These are phyloP conservation scores for Harringtonia aguacate DNA, from an alignment of 2,329 filamentous ascomycete species.

Conservation along the genomic window DNA sequence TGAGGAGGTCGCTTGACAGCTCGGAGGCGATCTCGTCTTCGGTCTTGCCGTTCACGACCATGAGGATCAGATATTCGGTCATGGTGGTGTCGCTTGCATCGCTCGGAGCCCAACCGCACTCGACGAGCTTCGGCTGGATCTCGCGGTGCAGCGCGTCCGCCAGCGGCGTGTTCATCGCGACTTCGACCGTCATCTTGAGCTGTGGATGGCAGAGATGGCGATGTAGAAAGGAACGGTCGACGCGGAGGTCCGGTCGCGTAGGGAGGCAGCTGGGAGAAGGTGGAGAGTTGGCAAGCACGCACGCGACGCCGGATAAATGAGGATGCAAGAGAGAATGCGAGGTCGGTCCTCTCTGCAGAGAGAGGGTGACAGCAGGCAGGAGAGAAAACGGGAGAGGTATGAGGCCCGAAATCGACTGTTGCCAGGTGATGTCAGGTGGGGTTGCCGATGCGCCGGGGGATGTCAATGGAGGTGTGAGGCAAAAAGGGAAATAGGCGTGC, in stretches of 20 bases:
- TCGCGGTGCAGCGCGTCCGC: conserved; percentile 72
- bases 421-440: too few relatives aligned
- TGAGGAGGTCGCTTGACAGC: conserved; percentile 77
- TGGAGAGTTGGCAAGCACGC: neutral
- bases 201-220: too few relatives aligned
- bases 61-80: conserved; percentile 92
- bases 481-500: neutral
- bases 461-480: too few relatives aligned
- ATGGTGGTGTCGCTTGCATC: conserved; percentile 70
- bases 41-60: conserved; percentile 92
- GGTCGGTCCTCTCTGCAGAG: neutral
- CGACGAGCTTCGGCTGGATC: conserved; percentile 83
- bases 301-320: neutral
- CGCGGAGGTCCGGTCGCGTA: too few relatives aligned
- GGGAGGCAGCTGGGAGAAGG: too few relatives aligned
- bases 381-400: neutral
- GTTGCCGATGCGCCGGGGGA: too few relatives aligned
- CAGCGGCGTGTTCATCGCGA: conserved; percentile 68
- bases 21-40: conserved; percentile 83
- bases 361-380: neutral
- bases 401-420: too few relatives aligned
- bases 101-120: conserved; percentile 83
- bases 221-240: neutral
- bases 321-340: neutral
- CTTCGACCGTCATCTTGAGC: conserved; percentile 69